Percentiles rank a stretch among this genome's conserved stretches.
phyloP scores from a whole-genome alignment of 2,329 filamentous ascomycete species.

The Fulvia fulva region DNA sequence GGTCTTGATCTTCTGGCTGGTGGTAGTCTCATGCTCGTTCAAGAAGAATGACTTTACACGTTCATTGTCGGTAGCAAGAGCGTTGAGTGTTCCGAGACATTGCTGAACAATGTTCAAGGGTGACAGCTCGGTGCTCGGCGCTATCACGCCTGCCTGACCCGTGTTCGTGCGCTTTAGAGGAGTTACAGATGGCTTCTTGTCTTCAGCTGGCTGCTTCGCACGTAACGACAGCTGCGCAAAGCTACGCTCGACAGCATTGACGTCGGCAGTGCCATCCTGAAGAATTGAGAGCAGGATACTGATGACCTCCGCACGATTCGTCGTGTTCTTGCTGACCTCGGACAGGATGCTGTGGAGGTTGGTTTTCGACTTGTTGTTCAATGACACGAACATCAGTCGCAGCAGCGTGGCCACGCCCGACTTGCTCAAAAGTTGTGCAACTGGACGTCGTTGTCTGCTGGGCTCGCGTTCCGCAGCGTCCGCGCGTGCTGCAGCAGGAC shows the following conservation, averaged over 20 bases:
- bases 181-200: slow-evolving; percentile 41
- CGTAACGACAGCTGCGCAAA: slow-evolving; percentile 89
- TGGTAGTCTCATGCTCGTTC: slow-evolving; percentile 81
- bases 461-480: slow-evolving; percentile 31
- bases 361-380: slow-evolving; percentile 78
- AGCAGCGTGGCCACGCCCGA: slow-evolving; percentile 91
- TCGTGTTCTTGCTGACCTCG: slow-evolving; percentile 92
- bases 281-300: slow-evolving; percentile 88
- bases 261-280: slow-evolving; percentile 90
- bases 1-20: slow-evolving; percentile 62
- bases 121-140: slow-evolving; percentile 72
- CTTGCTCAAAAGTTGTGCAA: slow-evolving; percentile 96
- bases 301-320: slow-evolving; percentile 89
- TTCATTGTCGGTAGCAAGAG: slow-evolving; percentile 77
- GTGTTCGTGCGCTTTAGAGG: slow-evolving; percentile 71
- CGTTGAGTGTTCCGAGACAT: slow-evolving; percentile 79
- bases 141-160: slow-evolving; percentile 39
- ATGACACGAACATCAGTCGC: slow-evolving; percentile 96
- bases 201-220: slow-evolving; percentile 61
- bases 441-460: slow-evolving; percentile 64
- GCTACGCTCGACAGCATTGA: slow-evolving; percentile 89
- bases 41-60: slow-evolving; percentile 90
- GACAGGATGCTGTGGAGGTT: slow-evolving; percentile 83
- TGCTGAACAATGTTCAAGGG: slow-evolving; percentile 95
- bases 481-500: slow-evolving; percentile 23